A percentile compares a stretch with the other conserved stretches of the same genome.
These are phyloP conservation scores for Leccinum fuscescens DNA, from an alignment of 1,284 basidiomycete species.

Conservation along the genomic window DNA sequence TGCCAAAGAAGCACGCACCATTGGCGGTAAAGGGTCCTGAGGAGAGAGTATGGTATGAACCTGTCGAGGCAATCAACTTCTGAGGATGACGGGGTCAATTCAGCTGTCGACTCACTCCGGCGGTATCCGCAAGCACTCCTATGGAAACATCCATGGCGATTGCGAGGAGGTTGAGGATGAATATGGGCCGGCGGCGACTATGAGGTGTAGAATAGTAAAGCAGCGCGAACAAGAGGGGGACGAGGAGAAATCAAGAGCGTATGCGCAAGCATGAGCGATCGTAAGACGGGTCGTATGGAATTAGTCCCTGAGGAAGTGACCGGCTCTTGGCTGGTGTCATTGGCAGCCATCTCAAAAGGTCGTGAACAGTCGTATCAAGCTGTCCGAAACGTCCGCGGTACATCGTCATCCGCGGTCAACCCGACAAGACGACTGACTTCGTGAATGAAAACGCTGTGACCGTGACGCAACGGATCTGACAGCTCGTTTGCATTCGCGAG, in stretches of 20 bases:
- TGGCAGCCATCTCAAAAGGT: neutral
- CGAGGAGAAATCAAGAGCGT: constrained; percentile 28
- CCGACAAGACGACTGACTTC: constrained; percentile 36
- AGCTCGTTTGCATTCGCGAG: constrained; percentile 1
- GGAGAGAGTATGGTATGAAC: constrained; percentile 26
- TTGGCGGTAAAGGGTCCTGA: constrained; percentile 17
- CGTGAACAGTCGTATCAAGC: neutral
- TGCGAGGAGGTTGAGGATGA: constrained; percentile 30
- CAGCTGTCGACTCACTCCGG: constrained; percentile 13
- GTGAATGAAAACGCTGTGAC: constrained; percentile 31
- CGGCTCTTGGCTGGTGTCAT: neutral
- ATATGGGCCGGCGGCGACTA: constrained; percentile 26
- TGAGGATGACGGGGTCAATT: neutral
- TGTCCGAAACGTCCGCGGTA: neutral
- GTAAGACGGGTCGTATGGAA: neutral
- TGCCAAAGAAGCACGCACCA: constrained; percentile 10
- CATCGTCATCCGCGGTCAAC: constrained; percentile 21
- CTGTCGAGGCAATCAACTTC: constrained; percentile 14
- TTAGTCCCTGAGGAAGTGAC: neutral
- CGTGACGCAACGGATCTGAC: constrained; percentile 9
- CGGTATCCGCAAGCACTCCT: constrained; percentile 25
- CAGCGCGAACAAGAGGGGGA: constrained; percentile 31
- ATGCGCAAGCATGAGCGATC: constrained; percentile 23
- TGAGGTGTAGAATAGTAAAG: constrained; percentile 32
- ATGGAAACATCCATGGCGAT: constrained; percentile 25